Evolutionary conservation across 768 basidiomycete genomes (phyloP), one percentile per base, ranked within the genome.

Genomic region (Zangia roseola): DNA sequence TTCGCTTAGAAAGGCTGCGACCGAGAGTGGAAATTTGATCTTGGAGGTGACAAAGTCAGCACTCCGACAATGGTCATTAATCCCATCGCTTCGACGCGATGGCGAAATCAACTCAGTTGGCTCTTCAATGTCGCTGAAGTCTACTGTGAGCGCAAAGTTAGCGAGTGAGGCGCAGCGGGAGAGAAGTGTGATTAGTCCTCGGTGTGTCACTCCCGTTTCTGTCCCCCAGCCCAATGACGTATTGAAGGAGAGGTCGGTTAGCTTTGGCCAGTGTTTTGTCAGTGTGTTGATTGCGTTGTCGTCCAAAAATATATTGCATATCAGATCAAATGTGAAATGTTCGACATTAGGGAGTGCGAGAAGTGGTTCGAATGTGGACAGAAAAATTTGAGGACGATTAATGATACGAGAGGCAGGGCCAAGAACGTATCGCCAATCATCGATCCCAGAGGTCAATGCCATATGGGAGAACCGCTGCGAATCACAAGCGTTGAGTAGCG

Each of bases 1-100:
- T 5, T 60, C 58, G n/a, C 63, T 60, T 47, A 65, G 30, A 25
- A 68, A 68, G 43, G 58, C 58, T 6, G 63, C 60, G 0, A 68
- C 28, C 28, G 49, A 24, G 37, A 45, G 8, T 10, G 63, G 63
- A 38, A 20, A 34, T n/a, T 21, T 5, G 47, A 68, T 63, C 12
- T n/a, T 7, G 12, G 65, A 68, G 21, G 62, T 57, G 30, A 56
- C 52, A 16, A 63, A 64, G 10, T 59, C 49, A 10, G 51, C 57
- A 6, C 10, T 6, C 1, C 17, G 6, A 14, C 59, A 62, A 13
- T 31, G 17, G 42, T 60, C 53, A 17, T 23, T 24, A 9, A 47
- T 33, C 12, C 60, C 60, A 3, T 50, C 24, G 0, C 63, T 52
- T 0, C 51, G 51, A 10, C 53, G 49, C 31, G 21, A 14, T 0